Base-by-base conservation (phyloP, 177 flowering plant species). In the Vitis hybrid region DNA sequence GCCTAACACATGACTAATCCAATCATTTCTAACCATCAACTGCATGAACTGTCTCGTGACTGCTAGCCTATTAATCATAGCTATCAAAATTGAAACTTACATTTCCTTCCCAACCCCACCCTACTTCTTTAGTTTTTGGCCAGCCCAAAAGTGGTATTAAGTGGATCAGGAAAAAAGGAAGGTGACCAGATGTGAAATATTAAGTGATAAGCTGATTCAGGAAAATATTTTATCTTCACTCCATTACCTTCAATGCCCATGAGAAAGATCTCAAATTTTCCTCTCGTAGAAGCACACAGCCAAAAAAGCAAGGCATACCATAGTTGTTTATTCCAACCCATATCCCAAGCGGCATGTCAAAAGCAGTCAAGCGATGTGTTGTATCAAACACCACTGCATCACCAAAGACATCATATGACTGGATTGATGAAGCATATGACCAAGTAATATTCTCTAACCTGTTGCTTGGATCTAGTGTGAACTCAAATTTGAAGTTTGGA, bases 371-470 rank as follows among this genome's bases (percentile, higher is more conserved):
- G 55, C 94, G 91, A 77, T 90, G 94, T 14, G 97, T 88, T n/a
- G 97, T 92, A 76, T 94, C 98, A 71, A 92, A 94, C 11, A 92
- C 93, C 71, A 94, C 91, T 2, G 92, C 93, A 85, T 94, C 98
- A 22, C 98, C 98, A 80, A 86, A 92, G 20, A 85, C 67, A 49
- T 90, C 88, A 76, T 90, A 94, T 22, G 89, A 83, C 80, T 89
- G 87, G 54, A 88, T 65, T 5, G 93, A 94, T 45, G 97, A 89
- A 22, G 92, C 87, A 76, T 89, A 89, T 60, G 97, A 92, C 98
- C 98, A 94, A 8, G 97, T 93, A 80, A 94, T 88, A 61, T 92
- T 89, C 73, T 92, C 98, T 67, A 94, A 74, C 69, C 88, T 84
- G 66, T 82, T 81, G 76, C 80, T 83, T 26, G 76, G 66, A 74